Base-by-base conservation (phyloP, 208 protist genomes). In the Crithidia thermophila region DNA sequence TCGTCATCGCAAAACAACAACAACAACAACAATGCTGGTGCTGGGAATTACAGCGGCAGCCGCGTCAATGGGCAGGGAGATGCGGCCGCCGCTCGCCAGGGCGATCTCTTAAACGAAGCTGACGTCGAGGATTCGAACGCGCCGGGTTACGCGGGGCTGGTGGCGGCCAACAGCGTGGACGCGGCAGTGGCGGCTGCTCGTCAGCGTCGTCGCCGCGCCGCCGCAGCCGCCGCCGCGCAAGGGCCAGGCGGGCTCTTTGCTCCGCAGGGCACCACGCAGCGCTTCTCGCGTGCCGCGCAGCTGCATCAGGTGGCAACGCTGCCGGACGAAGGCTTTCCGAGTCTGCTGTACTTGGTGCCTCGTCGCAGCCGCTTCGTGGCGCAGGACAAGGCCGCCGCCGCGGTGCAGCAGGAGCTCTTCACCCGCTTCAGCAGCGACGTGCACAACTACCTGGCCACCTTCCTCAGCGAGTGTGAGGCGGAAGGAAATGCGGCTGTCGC, bases 321-420 rank as follows among this genome's bases (percentile, higher is more conserved):
- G 0, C 81, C 81, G 2, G 73, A 68, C 21, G 81, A 87, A n/a
- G 81, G 81, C 40, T 79, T 87, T 52, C 76, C 77, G 4, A 74
- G 59, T 21, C 46, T 87, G 16, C 66, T 83, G 25, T 82, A 81
- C 67, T 58, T 87, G 0, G 51, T 87, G 49, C 76, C 76, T 3
- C 76, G 68, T 20, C 62, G 71, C 42, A 69, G 57, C 57, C 69
- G 61, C 61, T 75, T 67, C 39, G n/a, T 52, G 3, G 39, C 53
- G 14, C 69, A 58, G 33, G 69, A 68, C 46, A 52, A 58, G 37
- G 61, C 61, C 27, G 69, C 69, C 0, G 61, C 69, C 4, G 37
- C 71, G 34, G 56, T 65, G 37, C 71, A 70, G 49, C 71, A 66
- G 25, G 43, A 58, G 27, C 62, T 77, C 23, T 61, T 77, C 49